Conservation (phyloP, 2,329 filamentous ascomycete species). For the Colletotrichum sp. region DNA sequence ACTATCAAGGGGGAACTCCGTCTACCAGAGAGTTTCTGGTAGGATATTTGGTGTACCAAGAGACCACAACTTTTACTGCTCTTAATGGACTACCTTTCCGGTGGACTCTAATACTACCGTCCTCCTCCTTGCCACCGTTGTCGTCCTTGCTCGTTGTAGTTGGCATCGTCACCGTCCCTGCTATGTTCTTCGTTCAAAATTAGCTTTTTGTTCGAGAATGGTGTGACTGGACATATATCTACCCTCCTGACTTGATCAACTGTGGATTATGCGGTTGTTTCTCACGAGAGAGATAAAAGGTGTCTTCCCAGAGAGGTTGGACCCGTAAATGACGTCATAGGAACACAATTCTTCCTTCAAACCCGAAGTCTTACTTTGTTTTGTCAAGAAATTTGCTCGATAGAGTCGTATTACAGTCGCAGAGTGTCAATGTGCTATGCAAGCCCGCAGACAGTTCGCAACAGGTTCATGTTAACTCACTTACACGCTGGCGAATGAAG, state of each 20-base stretch:
- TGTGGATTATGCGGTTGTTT: not conserved
- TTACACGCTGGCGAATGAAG: not conserved
- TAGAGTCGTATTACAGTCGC: not conserved
- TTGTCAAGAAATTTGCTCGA: not conserved
- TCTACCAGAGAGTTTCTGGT: not conserved
- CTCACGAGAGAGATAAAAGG: not conserved
- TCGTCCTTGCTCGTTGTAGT: not conserved
- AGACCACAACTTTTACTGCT: not conserved
- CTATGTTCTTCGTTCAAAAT: not conserved
- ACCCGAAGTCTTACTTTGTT: not conserved
- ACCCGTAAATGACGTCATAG: not conserved
- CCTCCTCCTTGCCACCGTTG: not conserved
- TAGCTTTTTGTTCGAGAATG: no score
- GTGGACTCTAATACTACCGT: not conserved
- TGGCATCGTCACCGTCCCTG: not conserved
- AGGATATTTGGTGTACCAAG: not conserved
- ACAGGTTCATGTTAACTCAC: not conserved
- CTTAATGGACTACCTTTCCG: not conserved
- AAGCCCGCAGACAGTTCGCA: not conserved
- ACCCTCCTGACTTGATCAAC: not conserved
- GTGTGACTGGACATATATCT: not conserved
- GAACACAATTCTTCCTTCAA: not conserved
- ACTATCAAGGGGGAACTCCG: not conserved
- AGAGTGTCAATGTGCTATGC: not conserved
- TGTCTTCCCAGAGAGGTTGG: not conserved